These are phyloP conservation scores for Pseudotsuga menziesii DNA, from an alignment of 75 land plant species.

Conservation along the genomic window DNA sequence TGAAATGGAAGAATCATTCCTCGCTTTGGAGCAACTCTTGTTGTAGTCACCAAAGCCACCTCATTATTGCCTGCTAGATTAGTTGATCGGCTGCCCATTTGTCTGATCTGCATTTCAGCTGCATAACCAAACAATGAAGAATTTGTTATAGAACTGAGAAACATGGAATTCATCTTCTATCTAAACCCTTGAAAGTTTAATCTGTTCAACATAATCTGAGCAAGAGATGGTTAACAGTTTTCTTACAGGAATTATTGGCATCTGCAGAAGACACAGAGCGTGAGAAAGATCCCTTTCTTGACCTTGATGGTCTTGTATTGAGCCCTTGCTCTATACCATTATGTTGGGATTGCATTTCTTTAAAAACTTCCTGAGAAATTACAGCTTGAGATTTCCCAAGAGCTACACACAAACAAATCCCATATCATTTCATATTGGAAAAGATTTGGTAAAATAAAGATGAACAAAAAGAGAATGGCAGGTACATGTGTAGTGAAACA, in stretches of 20 bases:
- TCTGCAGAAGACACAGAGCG: no score
- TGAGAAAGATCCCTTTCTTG: no score
- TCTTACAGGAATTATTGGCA: no score
- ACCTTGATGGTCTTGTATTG: conserved; percentile 25
- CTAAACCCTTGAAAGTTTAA: not conserved
- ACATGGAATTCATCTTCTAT: not conserved
- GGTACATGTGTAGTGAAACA: no score
- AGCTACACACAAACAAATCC: conserved; percentile 27
- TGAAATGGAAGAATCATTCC: conserved; percentile 88
- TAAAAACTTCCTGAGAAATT: conserved; percentile 53
- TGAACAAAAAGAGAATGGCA: no score
- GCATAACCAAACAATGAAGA: not conserved
- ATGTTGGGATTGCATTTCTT: conserved; percentile 34
- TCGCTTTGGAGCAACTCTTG: conserved; percentile 12
- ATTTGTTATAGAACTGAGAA: not conserved
- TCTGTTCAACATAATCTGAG: conserved; percentile 29
- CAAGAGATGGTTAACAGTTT: not conserved
- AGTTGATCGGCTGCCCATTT: not conserved
- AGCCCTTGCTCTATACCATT: conserved; percentile 20
- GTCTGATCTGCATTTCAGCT: not conserved
- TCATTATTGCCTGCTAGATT: conserved; percentile 20
- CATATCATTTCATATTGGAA: no score
- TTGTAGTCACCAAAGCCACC: not conserved
- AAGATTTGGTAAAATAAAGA: no score
- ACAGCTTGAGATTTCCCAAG: conserved; percentile 60